phyloP scores from a whole-genome alignment of 495 filamentous ascomycete species.

The Daldinia childiae region DNA sequence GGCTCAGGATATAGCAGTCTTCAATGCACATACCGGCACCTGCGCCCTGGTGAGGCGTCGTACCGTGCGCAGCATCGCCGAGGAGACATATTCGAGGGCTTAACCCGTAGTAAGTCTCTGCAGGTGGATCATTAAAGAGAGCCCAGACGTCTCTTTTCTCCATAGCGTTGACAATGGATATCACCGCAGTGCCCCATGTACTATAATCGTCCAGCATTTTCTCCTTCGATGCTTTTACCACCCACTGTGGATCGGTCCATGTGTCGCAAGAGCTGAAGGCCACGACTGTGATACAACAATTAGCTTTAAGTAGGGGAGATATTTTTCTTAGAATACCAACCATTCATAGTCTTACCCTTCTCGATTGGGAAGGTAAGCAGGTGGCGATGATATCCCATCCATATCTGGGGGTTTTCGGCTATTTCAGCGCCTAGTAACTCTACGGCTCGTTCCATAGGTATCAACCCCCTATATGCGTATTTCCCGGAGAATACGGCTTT shows the following conservation, averaged over 20 bases:
- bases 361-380: conserved; percentile 73
- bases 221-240: conserved; percentile 62
- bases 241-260: conserved; percentile 63
- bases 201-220: conserved; percentile 65
- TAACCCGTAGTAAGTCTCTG: conserved; percentile 61
- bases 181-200: conserved; percentile 61
- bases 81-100: conserved; percentile 62
- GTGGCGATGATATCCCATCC: conserved; percentile 67
- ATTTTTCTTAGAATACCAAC: conserved; percentile 38
- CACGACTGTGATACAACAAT: conserved; percentile 33
- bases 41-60: conserved; percentile 74
- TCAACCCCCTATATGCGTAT: conserved; percentile 62
- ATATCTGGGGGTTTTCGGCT: conserved; percentile 61
- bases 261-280: conserved; percentile 49
- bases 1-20: conserved; percentile 68
- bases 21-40: conserved; percentile 76
- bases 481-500: conserved; percentile 62
- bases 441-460: conserved; percentile 63
- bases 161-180: conserved; percentile 40
- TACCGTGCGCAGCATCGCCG: conserved; percentile 76
- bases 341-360: conserved; percentile 70
- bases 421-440: conserved; percentile 66
- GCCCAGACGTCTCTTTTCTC: conserved; percentile 62
- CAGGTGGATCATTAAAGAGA: conserved; percentile 68
- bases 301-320: conserved; percentile 2